A percentile compares a stretch with the other conserved stretches of the same genome.
Evolutionary conservation across 2,329 filamentous ascomycete genomes (phyloP).

Genomic region (Claviceps pazoutovae): DNA sequence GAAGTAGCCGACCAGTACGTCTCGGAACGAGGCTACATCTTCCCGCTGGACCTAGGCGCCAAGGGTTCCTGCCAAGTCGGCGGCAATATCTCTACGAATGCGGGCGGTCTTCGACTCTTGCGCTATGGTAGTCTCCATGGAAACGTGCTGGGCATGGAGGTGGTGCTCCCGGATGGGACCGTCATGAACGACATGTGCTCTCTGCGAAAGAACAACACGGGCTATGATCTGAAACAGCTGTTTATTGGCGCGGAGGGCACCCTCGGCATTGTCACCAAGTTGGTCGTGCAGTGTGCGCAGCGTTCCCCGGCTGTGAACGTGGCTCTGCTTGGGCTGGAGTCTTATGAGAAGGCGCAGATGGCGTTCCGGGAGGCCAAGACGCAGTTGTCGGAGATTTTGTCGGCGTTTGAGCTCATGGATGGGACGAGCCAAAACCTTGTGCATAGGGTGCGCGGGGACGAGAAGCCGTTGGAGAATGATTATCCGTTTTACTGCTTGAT

Average conservation of each 20-base stretch:
- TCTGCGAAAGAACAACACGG: slow-evolving; percentile 95
- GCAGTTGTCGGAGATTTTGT: slow-evolving; percentile 87
- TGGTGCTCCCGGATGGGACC: slow-evolving; percentile 84
- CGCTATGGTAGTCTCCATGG: slow-evolving; percentile 92
- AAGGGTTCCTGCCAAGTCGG: slow-evolving; percentile 96
- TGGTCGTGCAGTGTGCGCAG: slow-evolving; percentile 82
- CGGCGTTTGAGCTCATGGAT: slow-evolving; percentile 97
- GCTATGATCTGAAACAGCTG: slow-evolving; percentile 91
- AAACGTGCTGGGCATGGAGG: slow-evolving; percentile 82
- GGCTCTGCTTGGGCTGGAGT: slow-evolving; percentile 82
- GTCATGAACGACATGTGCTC: slow-evolving; percentile 78
- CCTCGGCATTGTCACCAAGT: slow-evolving; percentile 80
- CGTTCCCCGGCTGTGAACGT: slow-evolving; percentile 83
- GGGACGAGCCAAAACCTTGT: slow-evolving; percentile 67
- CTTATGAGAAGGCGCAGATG: slow-evolving; percentile 74
- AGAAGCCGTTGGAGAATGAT: slow-evolving; percentile 69
- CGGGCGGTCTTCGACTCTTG: slow-evolving; percentile 76
- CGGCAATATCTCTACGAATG: slow-evolving; percentile 91
- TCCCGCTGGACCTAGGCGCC: slow-evolving; percentile 91
- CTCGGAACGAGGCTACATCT: slow-evolving; percentile 72
- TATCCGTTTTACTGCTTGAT: slow-evolving; percentile 94
- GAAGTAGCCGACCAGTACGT: slow-evolving; percentile 81
- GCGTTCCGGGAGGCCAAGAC: slow-evolving; percentile 82
- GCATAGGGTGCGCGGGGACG: slow-evolving; percentile 58
- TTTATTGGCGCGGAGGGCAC: slow-evolving; percentile 95